A percentile compares a stretch with the other conserved stretches of the same genome.
Evolutionary conservation across 73 alveolate genomes (phyloP).

Genomic region (Paraurostyla sp.): DNA sequence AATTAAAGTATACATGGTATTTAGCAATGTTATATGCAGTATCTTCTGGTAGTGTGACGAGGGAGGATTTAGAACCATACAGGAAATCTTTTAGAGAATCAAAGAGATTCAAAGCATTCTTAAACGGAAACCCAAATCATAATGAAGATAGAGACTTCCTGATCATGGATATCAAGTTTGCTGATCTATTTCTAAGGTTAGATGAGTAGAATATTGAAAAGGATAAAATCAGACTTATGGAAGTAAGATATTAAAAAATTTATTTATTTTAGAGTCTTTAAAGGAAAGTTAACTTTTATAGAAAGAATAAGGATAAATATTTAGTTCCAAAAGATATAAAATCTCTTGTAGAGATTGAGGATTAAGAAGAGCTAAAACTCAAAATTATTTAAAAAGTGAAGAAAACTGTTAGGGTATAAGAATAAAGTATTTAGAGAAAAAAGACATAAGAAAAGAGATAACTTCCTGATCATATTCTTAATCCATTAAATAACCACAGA

Average conservation of each 20-base stretch:
- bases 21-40: constrained; percentile 42
- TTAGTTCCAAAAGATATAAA: neutral
- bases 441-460: too few species aligned
- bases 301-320: neutral
- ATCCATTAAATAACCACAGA: too few species aligned
- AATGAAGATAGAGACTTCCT: neutral
- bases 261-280: neutral
- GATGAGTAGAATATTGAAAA: neutral
- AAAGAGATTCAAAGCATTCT: neutral
- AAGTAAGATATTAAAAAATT: too few species aligned
- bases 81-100: constrained; percentile 22
- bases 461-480: too few species aligned
- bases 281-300: neutral
- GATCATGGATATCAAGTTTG: neutral
- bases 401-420: too few species aligned
- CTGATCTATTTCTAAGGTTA: neutral
- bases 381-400: too few species aligned
- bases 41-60: neutral
- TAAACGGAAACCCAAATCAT: constrained; percentile 26
- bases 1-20: neutral
- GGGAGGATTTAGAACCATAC: constrained; percentile 26
- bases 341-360: neutral
- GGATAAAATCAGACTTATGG: too few species aligned
- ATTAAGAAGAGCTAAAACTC: too few species aligned
- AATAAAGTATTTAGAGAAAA: too few species aligned